A percentile compares a stretch with the other conserved stretches of the same genome.
phyloP scores from a whole-genome alignment of 2,329 filamentous ascomycete genomes.

The Gaeumannomyces sp. region DNA sequence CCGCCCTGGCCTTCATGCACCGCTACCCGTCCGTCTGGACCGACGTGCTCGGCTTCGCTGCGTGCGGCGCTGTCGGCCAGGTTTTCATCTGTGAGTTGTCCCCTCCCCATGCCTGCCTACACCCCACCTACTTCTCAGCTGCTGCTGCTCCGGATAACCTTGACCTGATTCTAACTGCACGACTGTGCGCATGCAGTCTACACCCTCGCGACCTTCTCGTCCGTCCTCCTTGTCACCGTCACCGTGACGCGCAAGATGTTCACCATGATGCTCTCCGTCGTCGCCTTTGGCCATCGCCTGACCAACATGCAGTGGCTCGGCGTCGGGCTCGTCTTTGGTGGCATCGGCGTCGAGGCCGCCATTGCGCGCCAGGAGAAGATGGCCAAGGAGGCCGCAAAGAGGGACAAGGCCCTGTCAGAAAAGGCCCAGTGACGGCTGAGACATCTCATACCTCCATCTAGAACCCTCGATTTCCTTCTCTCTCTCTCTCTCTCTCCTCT shows the following conservation, averaged over 20 bases:
- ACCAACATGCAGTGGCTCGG: slow-evolving; percentile 90
- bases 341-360: slow-evolving; percentile 82
- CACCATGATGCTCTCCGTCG: slow-evolving; percentile 93
- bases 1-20: slow-evolving; percentile 75
- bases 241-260: slow-evolving; percentile 99
- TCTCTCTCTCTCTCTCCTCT: neutral
- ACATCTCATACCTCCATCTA: slow-evolving; percentile 12
- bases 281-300: slow-evolving; percentile 88
- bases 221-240: slow-evolving; percentile 86
- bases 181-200: slow-evolving; percentile 51
- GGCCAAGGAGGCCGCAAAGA: slow-evolving; percentile 64
- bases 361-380: slow-evolving; percentile 79
- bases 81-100: slow-evolving; percentile 76
- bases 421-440: slow-evolving; percentile 21
- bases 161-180: slow-evolving; percentile 16
- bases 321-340: slow-evolving; percentile 87
- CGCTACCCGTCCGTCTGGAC: slow-evolving; percentile 75
- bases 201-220: slow-evolving; percentile 87
- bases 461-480: neutral
- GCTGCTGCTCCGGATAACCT: neutral
- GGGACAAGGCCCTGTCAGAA: slow-evolving; percentile 23
- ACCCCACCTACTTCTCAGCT: neutral
- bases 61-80: slow-evolving; percentile 87
- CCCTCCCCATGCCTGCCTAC: slow-evolving; percentile 37
- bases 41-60: slow-evolving; percentile 84